A percentile compares a stretch with the other conserved stretches of the same genome.
phyloP scores from a whole-genome alignment of 345 rosid species.

The Rhodamnia rubescens region DNA sequence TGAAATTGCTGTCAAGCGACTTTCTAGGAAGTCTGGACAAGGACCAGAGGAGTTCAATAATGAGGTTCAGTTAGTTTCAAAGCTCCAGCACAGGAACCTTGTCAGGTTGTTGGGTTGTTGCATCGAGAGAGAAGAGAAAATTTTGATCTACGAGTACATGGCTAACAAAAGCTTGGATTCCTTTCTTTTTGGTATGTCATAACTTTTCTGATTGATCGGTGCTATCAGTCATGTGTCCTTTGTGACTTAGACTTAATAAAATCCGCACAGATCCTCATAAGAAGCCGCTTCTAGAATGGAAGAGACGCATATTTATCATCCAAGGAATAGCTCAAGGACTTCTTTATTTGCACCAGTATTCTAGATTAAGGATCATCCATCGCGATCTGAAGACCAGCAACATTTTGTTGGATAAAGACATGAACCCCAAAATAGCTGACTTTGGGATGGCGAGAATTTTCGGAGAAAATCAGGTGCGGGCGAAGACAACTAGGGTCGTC shows the following conservation, averaged over 20 bases:
- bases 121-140: slow-evolving; percentile 1
- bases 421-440: background rate
- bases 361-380: background rate
- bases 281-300: slow-evolving; percentile 10
- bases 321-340: background rate
- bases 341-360: slow-evolving; percentile 2
- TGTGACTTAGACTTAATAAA: background rate
- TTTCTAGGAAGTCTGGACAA: slow-evolving; percentile 10
- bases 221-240: background rate
- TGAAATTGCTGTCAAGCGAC: slow-evolving; percentile 8
- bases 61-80: slow-evolving; percentile 8
- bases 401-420: background rate
- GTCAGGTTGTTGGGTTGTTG: slow-evolving; percentile 16
- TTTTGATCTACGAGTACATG: slow-evolving; percentile 15
- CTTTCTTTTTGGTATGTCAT: slow-evolving; percentile 9
- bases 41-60: slow-evolving; percentile 13
- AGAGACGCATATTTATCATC: background rate
- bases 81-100: slow-evolving; percentile 17
- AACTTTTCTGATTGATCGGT: background rate
- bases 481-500: background rate
- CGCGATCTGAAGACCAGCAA: background rate
- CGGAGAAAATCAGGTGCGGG: background rate
- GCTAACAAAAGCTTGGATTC: slow-evolving; percentile 15
- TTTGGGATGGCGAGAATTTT: background rate
- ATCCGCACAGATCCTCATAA: slow-evolving; percentile 1